Evolutionary conservation across 1,139 yeast species (phyloP).

Genomic region (Candida tetrigidarum): DNA sequence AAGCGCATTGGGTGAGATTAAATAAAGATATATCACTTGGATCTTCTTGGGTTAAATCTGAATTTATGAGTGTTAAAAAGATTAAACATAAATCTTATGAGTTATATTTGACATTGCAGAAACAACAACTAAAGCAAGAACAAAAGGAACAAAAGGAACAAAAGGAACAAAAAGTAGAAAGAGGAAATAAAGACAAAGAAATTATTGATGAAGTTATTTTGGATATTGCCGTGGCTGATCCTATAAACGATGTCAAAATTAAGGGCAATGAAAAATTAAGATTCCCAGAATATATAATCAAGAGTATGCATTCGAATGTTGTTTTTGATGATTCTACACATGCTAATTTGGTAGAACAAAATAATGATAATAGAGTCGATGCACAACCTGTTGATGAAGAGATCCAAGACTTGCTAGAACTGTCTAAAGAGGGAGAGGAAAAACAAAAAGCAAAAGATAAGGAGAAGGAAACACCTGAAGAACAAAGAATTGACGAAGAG

Average conservation of each 20-base stretch:
- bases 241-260: slow-evolving; percentile 29
- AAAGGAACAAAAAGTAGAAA: too few species aligned
- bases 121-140: slow-evolving; percentile 7
- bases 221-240: slow-evolving; percentile 43
- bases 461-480: slow-evolving; percentile 22
- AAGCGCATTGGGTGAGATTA: slow-evolving; percentile 36
- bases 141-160: too few species aligned
- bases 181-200: slow-evolving; percentile 2
- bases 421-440: slow-evolving; percentile 16
- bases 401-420: slow-evolving; percentile 22
- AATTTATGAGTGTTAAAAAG: slow-evolving; percentile 37
- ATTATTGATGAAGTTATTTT: slow-evolving; percentile 31
- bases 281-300: slow-evolving; percentile 34
- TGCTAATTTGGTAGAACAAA: slow-evolving; percentile 20
- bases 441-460: slow-evolving; percentile 22
- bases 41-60: slow-evolving; percentile 33
- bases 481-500: slow-evolving; percentile 19
- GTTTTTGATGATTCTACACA: slow-evolving; percentile 36
- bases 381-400: slow-evolving; percentile 21
- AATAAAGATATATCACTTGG: slow-evolving; percentile 45
- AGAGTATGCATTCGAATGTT: slow-evolving; percentile 30
- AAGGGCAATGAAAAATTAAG: slow-evolving; percentile 35
- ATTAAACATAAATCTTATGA: slow-evolving; percentile 21
- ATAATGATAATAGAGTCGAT: slow-evolving; percentile 12
- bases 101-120: slow-evolving; percentile 8